Evolutionary conservation across 2,329 filamentous ascomycete species (phyloP), one percentile per base, ranked within the genome.

Genomic region (Fusarium veterinarium): DNA sequence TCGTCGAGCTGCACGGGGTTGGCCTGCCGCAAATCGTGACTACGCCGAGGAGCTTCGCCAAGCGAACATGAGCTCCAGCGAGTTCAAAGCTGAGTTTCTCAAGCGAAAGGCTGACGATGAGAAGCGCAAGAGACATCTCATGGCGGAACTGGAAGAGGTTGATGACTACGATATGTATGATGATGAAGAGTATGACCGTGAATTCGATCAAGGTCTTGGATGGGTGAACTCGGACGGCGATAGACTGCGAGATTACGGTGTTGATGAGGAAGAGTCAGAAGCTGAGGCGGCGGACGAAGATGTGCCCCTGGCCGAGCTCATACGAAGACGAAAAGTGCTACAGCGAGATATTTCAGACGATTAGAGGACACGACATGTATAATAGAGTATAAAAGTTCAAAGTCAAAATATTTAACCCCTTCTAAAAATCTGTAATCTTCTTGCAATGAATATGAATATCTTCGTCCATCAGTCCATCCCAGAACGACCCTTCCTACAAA

Each of bases 151-250:
- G 28, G 86, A 89, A 70, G 86, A 89, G 74, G 74, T 82, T 14
- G 89, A 90, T 33, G 91, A 90, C 74, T 90, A 90, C 5, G 86
- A 88, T 41, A 75, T 80, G 65, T 76, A 86, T 64, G 87, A 91
- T 65, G 91, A 90, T 75, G 90, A 90, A 64, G 87, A 89, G 7
- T 84, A 84, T 3, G 88, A 90, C 11, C 73, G 67, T 4, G 75
- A 77, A 6, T 77, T 76, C 16, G 60, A 73, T 72, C 74, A 74
- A 6, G 72, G 74, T 76, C 86, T 87, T 45, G 87, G 84, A 9
- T 96, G 93, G 93, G 89, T 86, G 0, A 95, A 95, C 73, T 86
- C 89, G 0, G 93, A 95, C 58, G 93, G 93, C 3, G 92, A 95
- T 77, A 85, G 90, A 38, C 81, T 96, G 55, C 86, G 88, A 45